Conservation (phyloP, 1,284 basidiomycete species). For the Cystobasidium sp. region DNA sequence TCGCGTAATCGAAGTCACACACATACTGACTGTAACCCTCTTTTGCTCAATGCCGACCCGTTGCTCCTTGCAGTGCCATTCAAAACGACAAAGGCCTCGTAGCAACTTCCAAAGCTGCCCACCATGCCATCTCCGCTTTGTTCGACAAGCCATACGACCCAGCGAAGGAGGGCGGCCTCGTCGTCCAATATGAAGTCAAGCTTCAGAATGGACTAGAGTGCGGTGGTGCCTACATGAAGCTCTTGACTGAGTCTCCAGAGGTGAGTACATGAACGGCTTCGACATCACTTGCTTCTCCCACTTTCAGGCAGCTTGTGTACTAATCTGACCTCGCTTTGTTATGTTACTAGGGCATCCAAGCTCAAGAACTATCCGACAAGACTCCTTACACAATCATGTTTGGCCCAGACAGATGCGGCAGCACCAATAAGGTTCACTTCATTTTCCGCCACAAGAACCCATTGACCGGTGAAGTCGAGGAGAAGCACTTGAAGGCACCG, state of each 20-base stretch:
- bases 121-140: conserved; percentile 96
- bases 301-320: neutral
- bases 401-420: conserved; percentile 69
- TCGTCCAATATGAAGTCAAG: conserved; percentile 99
- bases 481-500: conserved; percentile 88
- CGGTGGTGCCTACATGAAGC: conserved; percentile 98
- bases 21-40: neutral
- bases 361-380: conserved; percentile 92
- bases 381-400: conserved; percentile 99
- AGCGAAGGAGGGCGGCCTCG: conserved; percentile 77
- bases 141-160: conserved; percentile 80
- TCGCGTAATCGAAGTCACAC: too few species aligned
- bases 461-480: conserved; percentile 85
- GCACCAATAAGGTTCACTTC: conserved; percentile 76
- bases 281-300: neutral
- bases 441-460: conserved; percentile 97
- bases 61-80: conserved; percentile 58
- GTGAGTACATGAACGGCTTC: neutral
- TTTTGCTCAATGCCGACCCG: neutral
- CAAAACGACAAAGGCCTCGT: conserved; percentile 86
- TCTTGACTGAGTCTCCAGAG: conserved; percentile 65
- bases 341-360: conserved; percentile 75
- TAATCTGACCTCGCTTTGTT: neutral
- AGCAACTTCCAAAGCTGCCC: conserved; percentile 71
- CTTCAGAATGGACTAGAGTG: conserved; percentile 99